Evolutionary conservation across 2,329 filamentous ascomycete species (phyloP), one percentile per base, ranked within the genome.

Genomic region (Exophiala lecanii-corni): DNA sequence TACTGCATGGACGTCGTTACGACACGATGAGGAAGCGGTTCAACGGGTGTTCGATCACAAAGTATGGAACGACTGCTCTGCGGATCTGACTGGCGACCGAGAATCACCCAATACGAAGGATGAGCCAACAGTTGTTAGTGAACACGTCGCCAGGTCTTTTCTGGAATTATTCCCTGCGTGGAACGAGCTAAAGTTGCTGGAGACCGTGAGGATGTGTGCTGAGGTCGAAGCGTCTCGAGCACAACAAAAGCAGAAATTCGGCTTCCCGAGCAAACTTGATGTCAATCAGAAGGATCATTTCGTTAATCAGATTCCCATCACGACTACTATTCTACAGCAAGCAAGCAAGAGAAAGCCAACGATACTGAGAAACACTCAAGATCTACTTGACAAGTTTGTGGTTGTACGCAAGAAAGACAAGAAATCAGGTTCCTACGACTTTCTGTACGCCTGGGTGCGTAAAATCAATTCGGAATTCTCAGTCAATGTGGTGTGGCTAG

Each of bases 381-480:
- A 43, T 2, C 9, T 50, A 2, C 7, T 38, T 25, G 41, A 35
- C 48, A 58, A 46, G 35, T 46, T 0, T 72, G 74, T 2, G 69
- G 75, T 50, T 68, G 73, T 2, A 71, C 76, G n/a, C 73, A 70
- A 19, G 4, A 17, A 17, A 23, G 0, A 13, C 12, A 28, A 84
- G 84, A 73, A 71, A 35, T 66, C 69, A 1, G 68, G 73, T 13
- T 56, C 63, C 0, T 65, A 71, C 1, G 61, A 67, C n/a, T 65
- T 75, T 1, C 89, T 85, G 83, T 82, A 84, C 56, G 83, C 78
- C 0, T 78, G 84, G 19, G 80, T 92, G 0, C 82, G 86, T 43
- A 63, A 62, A 2, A 64, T 83, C 0, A 65, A 72, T 6, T 39
- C 59, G 1, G 56, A 57, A 2, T 51, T 59, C 3, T 41, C 13